Conservation (phyloP, 768 basidiomycete species). For the Mycena latifolia region DNA sequence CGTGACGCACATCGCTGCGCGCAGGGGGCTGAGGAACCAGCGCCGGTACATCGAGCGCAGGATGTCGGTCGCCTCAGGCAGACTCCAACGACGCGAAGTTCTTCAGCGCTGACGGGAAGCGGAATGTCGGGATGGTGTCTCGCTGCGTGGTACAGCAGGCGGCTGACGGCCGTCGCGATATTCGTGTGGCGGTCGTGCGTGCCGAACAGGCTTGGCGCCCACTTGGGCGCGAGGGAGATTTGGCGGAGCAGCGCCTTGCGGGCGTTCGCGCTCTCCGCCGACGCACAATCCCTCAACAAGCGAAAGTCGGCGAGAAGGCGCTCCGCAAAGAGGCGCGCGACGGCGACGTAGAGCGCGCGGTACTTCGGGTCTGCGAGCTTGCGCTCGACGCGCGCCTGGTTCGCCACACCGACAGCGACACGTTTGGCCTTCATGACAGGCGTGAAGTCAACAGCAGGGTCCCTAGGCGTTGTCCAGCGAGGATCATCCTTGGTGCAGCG, state of each 20-base stretch:
- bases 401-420: constrained; percentile 35
- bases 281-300: constrained; percentile 50
- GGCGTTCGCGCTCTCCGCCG: constrained; percentile 47
- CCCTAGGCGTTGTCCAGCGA: neutral
- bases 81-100: constrained; percentile 38
- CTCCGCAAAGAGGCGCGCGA: constrained; percentile 70
- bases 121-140: constrained; percentile 33
- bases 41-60: constrained; percentile 71
- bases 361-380: constrained; percentile 61
- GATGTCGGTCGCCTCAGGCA: constrained; percentile 48
- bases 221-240: constrained; percentile 74
- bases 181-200: constrained; percentile 75
- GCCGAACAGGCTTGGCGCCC: constrained; percentile 73
- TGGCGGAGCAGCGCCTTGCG: constrained; percentile 49
- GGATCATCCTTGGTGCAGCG: constrained; percentile 15
- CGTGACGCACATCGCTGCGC: constrained; percentile 57
- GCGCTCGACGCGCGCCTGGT: constrained; percentile 51
- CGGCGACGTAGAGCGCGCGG: constrained; percentile 72
- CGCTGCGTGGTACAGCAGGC: constrained; percentile 60
- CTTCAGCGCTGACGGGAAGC: constrained; percentile 50
- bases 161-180: constrained; percentile 72
- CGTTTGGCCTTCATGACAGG: constrained; percentile 42
- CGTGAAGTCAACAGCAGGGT: constrained; percentile 18
- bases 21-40: constrained; percentile 70
- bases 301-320: constrained; percentile 63